phyloP scores from a whole-genome alignment of 2,329 filamentous ascomycete species.

The Dactylellina parvicollis region DNA sequence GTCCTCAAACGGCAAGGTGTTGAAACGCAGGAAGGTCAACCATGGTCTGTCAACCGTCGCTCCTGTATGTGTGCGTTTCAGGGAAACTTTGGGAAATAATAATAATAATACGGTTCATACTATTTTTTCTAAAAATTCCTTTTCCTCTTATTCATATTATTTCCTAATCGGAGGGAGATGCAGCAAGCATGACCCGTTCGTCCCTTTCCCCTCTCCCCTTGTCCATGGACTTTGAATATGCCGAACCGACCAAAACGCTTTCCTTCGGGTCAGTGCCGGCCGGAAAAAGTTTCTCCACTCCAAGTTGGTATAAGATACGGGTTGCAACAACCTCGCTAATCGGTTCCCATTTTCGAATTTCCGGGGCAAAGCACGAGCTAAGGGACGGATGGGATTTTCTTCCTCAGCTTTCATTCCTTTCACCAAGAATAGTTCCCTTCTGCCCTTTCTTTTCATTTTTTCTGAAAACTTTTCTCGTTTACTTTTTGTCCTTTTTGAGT shows the following conservation, averaged over 20 bases:
- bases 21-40: conserved; percentile 86
- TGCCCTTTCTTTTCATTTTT: conserved; percentile 53
- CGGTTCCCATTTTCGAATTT: conserved; percentile 41
- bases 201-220: conserved; percentile 30
- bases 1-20: conserved; percentile 69
- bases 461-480: conserved; percentile 58
- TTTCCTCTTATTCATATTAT: conserved; percentile 52
- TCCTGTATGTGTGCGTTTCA: conserved; percentile 54
- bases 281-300: conserved; percentile 53
- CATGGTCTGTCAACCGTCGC: conserved; percentile 72
- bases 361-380: conserved; percentile 27
- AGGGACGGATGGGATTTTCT: conserved; percentile 14
- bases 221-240: conserved; percentile 40
- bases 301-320: conserved; percentile 32
- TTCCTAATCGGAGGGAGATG: conserved; percentile 61
- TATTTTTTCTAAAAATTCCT: conserved; percentile 55
- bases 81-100: conserved; percentile 54
- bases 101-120: conserved; percentile 52
- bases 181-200: conserved; percentile 65
- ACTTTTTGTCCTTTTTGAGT: conserved; percentile 58
- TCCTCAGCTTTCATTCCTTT: conserved; percentile 3
- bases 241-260: conserved; percentile 50
- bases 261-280: conserved; percentile 52
- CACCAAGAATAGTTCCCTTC: conserved; percentile 22
- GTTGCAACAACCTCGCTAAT: conserved; percentile 54